phyloP scores from a whole-genome alignment of 1,139 yeast genomes.

The Taiozyma sp. region DNA sequence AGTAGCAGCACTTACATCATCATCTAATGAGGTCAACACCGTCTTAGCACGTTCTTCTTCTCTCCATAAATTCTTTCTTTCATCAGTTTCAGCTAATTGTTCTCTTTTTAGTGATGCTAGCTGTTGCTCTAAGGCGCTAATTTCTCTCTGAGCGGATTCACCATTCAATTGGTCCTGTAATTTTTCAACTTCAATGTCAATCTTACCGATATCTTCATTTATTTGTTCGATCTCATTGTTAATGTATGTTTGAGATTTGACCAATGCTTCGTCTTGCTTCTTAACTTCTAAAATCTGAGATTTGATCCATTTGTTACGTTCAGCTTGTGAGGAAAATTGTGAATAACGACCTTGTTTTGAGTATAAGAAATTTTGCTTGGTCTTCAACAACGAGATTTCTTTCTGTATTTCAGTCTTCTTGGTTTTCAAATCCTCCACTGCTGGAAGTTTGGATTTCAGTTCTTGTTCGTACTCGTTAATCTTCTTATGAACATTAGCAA shows the following conservation, averaged over 20 bases:
- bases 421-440: slow-evolving; percentile 33
- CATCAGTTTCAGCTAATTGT: slow-evolving; percentile 49
- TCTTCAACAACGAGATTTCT: slow-evolving; percentile 39
- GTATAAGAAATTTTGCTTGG: slow-evolving; percentile 57
- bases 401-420: slow-evolving; percentile 39
- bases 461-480: slow-evolving; percentile 39
- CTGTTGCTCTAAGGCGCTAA: slow-evolving; percentile 26
- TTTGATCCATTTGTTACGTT: slow-evolving; percentile 68
- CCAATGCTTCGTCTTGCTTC: slow-evolving; percentile 21
- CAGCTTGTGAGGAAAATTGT: slow-evolving; percentile 47
- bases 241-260: slow-evolving; percentile 16
- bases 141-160: slow-evolving; percentile 27
- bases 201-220: slow-evolving; percentile 13
- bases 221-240: slow-evolving; percentile 16
- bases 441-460: slow-evolving; percentile 39
- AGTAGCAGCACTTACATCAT: slow-evolving; percentile 53
- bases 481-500: slow-evolving; percentile 26
- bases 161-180: slow-evolving; percentile 36
- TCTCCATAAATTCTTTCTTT: slow-evolving; percentile 74
- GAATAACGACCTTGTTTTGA: slow-evolving; percentile 71
- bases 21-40: slow-evolving; percentile 46
- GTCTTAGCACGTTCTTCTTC: slow-evolving; percentile 62
- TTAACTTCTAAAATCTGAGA: slow-evolving; percentile 39
- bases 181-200: slow-evolving; percentile 28
- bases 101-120: slow-evolving; percentile 33